Evolutionary conservation across 371 early-diverging fungal species (phyloP), one percentile per base, ranked within the genome.

Genomic region (Rhizopus stolonifer): DNA sequence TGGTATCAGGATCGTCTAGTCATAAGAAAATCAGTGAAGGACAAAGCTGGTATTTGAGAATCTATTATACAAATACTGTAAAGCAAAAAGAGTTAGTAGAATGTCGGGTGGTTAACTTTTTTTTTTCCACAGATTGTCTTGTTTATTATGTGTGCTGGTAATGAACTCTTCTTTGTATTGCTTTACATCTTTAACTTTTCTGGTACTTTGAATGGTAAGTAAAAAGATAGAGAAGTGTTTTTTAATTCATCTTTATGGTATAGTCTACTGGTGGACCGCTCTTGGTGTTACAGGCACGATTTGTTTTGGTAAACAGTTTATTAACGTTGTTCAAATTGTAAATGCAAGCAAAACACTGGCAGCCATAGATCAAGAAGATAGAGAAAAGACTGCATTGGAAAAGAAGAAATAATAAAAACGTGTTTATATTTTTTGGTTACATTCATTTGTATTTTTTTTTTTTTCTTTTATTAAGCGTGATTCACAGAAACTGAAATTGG

Each of bases 261-360:
- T 53, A 65, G 74, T 46, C 18, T 48, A 60, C 36, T 64, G 69
- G 69, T 58, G 48, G 44, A 36, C 46, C 36, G 53, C 70, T 9
- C 74, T 83, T 43, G 45, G 61, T n/a, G 24, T 86, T 22, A 82
- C 87, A n/a, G 83, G 88, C 54, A 87, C 92, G 0, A 72, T 96
- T 52, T 92, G 86, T 56, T 77, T 82, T 47, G 81, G 84, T 46
- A 96, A 96, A 80, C 93, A 97, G 72, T 75, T 88, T 50, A 82
- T 93, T 69, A 97, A 93, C 60, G 84, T 92, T 42, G 82, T 97
- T 34, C 97, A 97, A 79, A 85, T 97, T 52, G 82, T 88, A 10
- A 89, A 87, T 49, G 95, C 97, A 9, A 82, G 87, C 61, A 77
- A 82, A 54, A 82, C 75, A n/a, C 77, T 95, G 56, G 93, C 92